Evolutionary conservation across 441 rosid genomes (phyloP), one percentile per base, ranked within the genome.

Genomic region (Aquilaria agallochum): DNA sequence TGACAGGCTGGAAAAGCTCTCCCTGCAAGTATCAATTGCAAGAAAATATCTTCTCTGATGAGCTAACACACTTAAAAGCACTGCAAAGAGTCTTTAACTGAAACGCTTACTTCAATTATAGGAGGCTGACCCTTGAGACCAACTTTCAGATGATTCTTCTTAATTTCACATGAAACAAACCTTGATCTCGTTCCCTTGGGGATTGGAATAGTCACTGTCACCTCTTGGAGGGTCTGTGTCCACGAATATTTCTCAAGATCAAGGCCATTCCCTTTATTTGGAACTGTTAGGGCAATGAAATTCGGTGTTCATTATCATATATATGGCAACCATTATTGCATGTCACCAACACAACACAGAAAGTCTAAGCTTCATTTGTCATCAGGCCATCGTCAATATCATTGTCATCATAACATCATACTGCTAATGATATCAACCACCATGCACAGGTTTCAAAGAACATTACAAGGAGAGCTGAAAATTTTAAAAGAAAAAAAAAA

Each of bases 91-190:
- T 45, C 34, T 10, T 9, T 31, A 1, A 45, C 53, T 5, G 45
- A 53, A 68, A 63, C 27, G 27, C 96, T 80, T 73, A 91, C 99
- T 57, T 95, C 97, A 56, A 95, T 80, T n/a, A 95, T 72, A 45
- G 92, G 90, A 75, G 96, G 86, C 63, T 89, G 94, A 48, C 91
- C 96, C 86, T 91, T 91, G 74, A 95, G 82, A 69, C 97, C 97
- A 72, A 89, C 84, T 79, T 86, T 89, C 53, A 95, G 75, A 66
- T 77, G 95, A 58, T 89, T 92, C 72, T 86, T 95, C 88, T 89
- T 95, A 36, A 91, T 87, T 60, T 89, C 96, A 31, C 92, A 92
- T 2, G 70, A 78, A 56, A 95, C 83, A 62, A 74, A 76, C 70
- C 84, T 78, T 59, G 92, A 81, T 76, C 85, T 91, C 42, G 97